phyloP scores from a whole-genome alignment of 768 basidiomycete species.

The Macrocybe gigantea region DNA sequence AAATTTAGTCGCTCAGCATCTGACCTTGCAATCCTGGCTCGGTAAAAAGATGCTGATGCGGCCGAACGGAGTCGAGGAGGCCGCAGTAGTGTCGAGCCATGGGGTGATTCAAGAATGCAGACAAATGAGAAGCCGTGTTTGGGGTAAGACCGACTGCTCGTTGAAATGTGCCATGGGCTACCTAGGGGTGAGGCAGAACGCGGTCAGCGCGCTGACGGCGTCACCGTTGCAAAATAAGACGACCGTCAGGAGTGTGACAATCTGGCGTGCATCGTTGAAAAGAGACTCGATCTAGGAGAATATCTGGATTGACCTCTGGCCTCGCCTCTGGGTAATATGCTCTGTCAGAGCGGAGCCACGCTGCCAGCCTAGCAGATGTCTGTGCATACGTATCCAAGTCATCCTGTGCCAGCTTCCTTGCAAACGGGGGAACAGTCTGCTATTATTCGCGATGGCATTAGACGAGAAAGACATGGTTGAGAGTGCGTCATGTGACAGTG shows the following conservation, averaged over 20 bases:
- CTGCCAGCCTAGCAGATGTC: constrained; percentile 30
- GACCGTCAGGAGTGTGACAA: constrained; percentile 44
- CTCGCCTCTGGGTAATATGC: constrained; percentile 50
- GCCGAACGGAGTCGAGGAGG: constrained; percentile 25
- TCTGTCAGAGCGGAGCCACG: constrained; percentile 40
- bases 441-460: constrained; percentile 22
- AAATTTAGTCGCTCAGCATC: background rate
- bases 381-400: constrained; percentile 17
- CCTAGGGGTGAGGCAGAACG: constrained; percentile 17
- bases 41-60: constrained; percentile 22
- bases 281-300: background rate
- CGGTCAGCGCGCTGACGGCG: background rate
- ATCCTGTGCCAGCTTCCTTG: constrained; percentile 22
- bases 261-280: constrained; percentile 24
- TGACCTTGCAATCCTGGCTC: constrained; percentile 28
- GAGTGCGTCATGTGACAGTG: background rate
- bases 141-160: constrained; percentile 17
- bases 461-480: background rate
- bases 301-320: constrained; percentile 31
- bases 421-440: constrained; percentile 31
- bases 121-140: constrained; percentile 22
- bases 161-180: constrained; percentile 30
- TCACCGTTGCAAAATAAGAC: background rate
- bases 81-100: constrained; percentile 27
- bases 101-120: constrained; percentile 20